Evolutionary conservation across 2,329 filamentous ascomycete species (phyloP).

Genomic region (Pseudopyrenochaeta lycopersici): DNA sequence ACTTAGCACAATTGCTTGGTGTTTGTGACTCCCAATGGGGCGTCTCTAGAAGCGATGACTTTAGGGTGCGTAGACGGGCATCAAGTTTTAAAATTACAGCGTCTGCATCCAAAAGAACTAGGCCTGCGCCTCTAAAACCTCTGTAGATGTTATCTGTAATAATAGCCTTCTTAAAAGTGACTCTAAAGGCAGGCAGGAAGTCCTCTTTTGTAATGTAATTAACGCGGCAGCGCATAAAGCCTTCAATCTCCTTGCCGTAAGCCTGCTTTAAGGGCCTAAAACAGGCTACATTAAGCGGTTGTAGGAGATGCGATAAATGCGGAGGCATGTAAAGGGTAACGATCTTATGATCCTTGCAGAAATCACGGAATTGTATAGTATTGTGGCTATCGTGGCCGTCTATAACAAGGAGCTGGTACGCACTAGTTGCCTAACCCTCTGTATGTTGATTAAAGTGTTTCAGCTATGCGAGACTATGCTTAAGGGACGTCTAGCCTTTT

Average conservation of each 20-base stretch:
- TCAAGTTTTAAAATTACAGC: slow-evolving; percentile 41
- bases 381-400: slow-evolving; percentile 3
- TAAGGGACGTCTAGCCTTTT: slow-evolving; percentile 49
- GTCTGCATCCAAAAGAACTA: slow-evolving; percentile 41
- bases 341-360: slow-evolving; percentile 26
- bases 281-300: slow-evolving; percentile 49
- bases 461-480: slow-evolving; percentile 47
- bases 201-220: slow-evolving; percentile 28
- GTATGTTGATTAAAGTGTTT: slow-evolving; percentile 48
- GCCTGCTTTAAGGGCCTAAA: slow-evolving; percentile 44
- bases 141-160: slow-evolving; percentile 32
- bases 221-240: slow-evolving; percentile 31
- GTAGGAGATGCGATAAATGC: slow-evolving; percentile 41
- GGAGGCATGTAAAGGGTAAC: slow-evolving; percentile 43
- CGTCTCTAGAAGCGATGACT: background rate
- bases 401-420: background rate
- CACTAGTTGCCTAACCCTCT: slow-evolving; percentile 4
- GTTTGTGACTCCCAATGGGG: slow-evolving; percentile 8
- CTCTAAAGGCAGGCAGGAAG: slow-evolving; percentile 1
- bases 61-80: background rate
- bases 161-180: slow-evolving; percentile 20
- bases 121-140: slow-evolving; percentile 38
- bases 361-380: slow-evolving; percentile 33
- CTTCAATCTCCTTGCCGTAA: slow-evolving; percentile 39
- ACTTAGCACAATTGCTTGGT: slow-evolving; percentile 9